Evolutionary conservation across 768 basidiomycete genomes (phyloP).

Genomic region (Fomitopsis serialis): DNA sequence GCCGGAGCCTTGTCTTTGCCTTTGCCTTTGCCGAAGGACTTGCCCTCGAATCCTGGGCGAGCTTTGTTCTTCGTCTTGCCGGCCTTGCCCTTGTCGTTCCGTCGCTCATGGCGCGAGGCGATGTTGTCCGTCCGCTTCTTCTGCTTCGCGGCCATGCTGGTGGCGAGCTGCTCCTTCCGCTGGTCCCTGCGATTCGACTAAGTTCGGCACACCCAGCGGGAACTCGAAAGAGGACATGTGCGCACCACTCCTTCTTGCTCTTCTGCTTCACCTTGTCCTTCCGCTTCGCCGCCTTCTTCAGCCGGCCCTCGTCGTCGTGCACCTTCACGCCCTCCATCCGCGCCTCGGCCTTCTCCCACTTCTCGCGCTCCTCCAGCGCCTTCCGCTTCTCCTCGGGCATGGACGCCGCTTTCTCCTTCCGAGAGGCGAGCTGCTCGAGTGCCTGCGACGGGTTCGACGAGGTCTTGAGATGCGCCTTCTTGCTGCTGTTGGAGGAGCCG

Average conservation of each 20-base stretch:
- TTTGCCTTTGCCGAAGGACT: slow-evolving; percentile 58
- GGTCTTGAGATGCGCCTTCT: slow-evolving; percentile 55
- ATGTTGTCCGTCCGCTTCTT: slow-evolving; percentile 93
- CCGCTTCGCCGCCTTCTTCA: slow-evolving; percentile 93
- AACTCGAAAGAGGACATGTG: not conserved
- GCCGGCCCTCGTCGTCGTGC: slow-evolving; percentile 71
- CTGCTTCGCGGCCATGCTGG: slow-evolving; percentile 77
- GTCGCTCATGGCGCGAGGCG: slow-evolving; percentile 75
- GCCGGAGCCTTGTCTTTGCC: slow-evolving; percentile 21
- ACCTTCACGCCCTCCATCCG: slow-evolving; percentile 90
- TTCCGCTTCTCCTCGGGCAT: slow-evolving; percentile 84
- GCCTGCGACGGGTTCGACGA: slow-evolving; percentile 83
- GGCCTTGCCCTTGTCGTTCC: slow-evolving; percentile 55
- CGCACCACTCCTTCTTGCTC: slow-evolving; percentile 79
- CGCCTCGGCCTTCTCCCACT: slow-evolving; percentile 88
- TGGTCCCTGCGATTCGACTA: slow-evolving; percentile 67
- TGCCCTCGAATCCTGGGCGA: slow-evolving; percentile 86
- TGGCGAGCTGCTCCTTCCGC: slow-evolving; percentile 71
- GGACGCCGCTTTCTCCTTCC: slow-evolving; percentile 70
- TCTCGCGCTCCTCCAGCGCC: slow-evolving; percentile 71
- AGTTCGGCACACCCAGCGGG: not conserved
- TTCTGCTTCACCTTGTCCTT: slow-evolving; percentile 87
- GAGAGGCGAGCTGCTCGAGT: slow-evolving; percentile 69
- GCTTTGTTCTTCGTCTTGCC: slow-evolving; percentile 49
- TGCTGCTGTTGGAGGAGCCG: slow-evolving; percentile 34